Percentiles rank a stretch among this genome's conserved stretches.
These are phyloP conservation scores for Populus hybrid DNA, from an alignment of 441 rosid species.

Conservation along the genomic window DNA sequence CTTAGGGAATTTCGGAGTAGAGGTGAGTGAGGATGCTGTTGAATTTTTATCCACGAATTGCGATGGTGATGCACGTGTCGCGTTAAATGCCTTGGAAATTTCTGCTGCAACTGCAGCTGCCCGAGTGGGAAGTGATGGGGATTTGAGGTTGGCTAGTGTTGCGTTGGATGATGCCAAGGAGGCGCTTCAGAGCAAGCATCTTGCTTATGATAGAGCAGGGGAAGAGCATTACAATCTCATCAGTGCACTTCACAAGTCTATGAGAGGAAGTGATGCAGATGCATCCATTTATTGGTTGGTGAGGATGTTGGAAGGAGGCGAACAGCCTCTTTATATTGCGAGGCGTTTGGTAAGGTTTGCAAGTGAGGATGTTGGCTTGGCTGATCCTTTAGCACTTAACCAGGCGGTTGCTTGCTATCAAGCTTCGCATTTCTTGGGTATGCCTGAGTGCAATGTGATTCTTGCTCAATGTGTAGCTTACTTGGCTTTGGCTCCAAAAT, in stretches of 20 bases:
- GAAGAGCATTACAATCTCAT: slow-evolving; percentile 82
- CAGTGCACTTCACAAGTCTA: slow-evolving; percentile 82
- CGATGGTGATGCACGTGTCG: slow-evolving; percentile 83
- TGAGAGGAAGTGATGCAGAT: slow-evolving; percentile 76
- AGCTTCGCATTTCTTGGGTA: slow-evolving; percentile 84
- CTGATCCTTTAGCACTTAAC: slow-evolving; percentile 70
- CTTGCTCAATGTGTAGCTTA: slow-evolving; percentile 78
- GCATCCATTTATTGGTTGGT: slow-evolving; percentile 84
- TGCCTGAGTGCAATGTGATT: slow-evolving; percentile 79
- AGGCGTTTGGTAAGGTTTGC: slow-evolving; percentile 81
- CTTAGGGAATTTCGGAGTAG: slow-evolving; percentile 21
- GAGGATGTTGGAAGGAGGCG: slow-evolving; percentile 82
- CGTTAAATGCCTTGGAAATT: slow-evolving; percentile 68
- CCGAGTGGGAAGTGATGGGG: slow-evolving; percentile 16
- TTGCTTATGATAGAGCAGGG: slow-evolving; percentile 76
- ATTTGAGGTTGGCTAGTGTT: slow-evolving; percentile 21
- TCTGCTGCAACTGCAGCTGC: slow-evolving; percentile 57
- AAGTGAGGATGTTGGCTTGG: slow-evolving; percentile 80
- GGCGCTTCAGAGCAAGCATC: slow-evolving; percentile 75
- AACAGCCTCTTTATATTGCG: slow-evolving; percentile 81
- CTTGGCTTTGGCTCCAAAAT: slow-evolving; percentile 74
- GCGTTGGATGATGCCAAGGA: slow-evolving; percentile 73
- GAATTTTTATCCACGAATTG: slow-evolving; percentile 57
- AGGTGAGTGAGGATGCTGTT: slow-evolving; percentile 43
- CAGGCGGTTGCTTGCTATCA: slow-evolving; percentile 91